Base-by-base conservation (phyloP, 805 yeast species). In the Scheffersomyces amazonensis region DNA sequence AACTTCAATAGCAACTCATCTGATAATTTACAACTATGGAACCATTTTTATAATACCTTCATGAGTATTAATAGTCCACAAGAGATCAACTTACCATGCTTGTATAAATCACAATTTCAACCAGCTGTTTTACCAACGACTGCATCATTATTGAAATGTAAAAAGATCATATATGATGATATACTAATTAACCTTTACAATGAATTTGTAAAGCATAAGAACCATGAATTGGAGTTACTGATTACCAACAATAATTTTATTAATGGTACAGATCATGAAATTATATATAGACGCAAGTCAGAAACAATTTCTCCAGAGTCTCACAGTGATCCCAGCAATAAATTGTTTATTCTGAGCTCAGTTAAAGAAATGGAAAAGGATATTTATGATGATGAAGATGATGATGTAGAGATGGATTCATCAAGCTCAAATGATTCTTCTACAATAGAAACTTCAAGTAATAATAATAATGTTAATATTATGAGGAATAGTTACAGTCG, bases 21-120 rank as follows among this genome's bases (percentile, higher is more conserved):
- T 7, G 10, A 38, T 2, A 34, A 38, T 4, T 20, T 41, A 12
- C 11, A 30, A 5, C 16, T 32, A 11, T 41, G 45, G 45, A 42
- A 37, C 23, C 13, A 28, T 15, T n/a, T 44, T 10, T 44, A 31
- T 24, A 13, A 34, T 10, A 36, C 33, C 23, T 44, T 37, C 19
- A 13, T 44, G 16, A 24, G 23, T 8, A 13, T 13, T 16, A 44
- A 44, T 23, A 34, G 45, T 9, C 32, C 27, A 18, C 28, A 15
- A 9, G 48, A 44, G 31, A 42, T 44, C 12, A 44, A 44, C 22
- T 31, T 44, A 17, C 45, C 45, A 19, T 34, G 43, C 21, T 23
- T 10, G 15, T 35, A 22, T 20, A 39, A 36, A 31, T 17, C 37
- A 10, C 36, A 41, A 17, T 32, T 44, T 11, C 12, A n/a, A 17